Evolutionary conservation across 2,329 filamentous ascomycete genomes (phyloP).

Genomic region (Davidsoniella virescens): DNA sequence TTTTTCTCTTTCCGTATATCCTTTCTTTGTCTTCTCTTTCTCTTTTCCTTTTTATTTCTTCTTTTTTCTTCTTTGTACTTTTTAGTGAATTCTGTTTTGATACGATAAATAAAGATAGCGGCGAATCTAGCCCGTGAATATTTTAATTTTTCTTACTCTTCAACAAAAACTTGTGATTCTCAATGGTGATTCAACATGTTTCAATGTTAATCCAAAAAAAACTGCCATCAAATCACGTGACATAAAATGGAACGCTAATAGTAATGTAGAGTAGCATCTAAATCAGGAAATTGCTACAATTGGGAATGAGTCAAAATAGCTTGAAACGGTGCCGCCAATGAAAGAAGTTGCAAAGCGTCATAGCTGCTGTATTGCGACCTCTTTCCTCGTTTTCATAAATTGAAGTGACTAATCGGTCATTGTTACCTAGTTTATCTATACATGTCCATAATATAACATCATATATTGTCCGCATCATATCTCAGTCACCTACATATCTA

Average conservation of each 20-base stretch:
- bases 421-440: not conserved
- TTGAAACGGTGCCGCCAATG: not conserved
- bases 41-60: not conserved
- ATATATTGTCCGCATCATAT: no score
- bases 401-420: no score
- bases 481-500: no score
- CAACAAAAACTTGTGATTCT: no score
- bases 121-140: no score
- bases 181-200: no score
- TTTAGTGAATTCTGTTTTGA: not conserved
- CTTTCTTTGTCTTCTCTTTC: not conserved
- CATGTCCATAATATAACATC: not conserved
- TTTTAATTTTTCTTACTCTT: no score
- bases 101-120: not conserved
- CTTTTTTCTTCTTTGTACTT: not conserved
- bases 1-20: not conserved
- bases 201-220: no score
- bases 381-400: not conserved
- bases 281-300: not conserved
- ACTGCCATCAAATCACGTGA: slow-evolving; percentile 8
- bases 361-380: not conserved
- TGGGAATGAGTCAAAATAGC: not conserved
- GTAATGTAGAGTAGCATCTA: not conserved
- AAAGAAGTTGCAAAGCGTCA: not conserved
- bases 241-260: not conserved